Conservation (phyloP, 192 early-diverging fungal genomes). For the Coemansia aciculifera region DNA sequence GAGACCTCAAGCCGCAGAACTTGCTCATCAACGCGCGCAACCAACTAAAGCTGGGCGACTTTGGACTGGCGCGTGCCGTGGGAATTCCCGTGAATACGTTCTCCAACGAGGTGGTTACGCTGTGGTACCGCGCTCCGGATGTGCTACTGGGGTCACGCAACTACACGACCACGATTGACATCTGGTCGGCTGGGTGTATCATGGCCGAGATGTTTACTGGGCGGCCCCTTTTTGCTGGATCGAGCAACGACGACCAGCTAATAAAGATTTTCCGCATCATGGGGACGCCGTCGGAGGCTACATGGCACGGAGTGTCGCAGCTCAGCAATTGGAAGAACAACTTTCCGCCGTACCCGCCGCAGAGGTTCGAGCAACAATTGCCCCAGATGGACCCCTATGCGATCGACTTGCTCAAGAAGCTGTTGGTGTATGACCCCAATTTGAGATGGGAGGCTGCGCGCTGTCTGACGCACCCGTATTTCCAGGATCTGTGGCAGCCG, state of each 20-base stretch:
- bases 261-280: conserved; percentile 76
- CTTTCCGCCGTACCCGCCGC: conserved; percentile 65
- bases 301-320: conserved; percentile 72
- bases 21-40: conserved; percentile 77
- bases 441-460: conserved; percentile 40
- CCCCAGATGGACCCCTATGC: conserved; percentile 76
- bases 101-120: conserved; percentile 97
- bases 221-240: conserved; percentile 78
- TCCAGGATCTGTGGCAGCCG: conserved; percentile 50
- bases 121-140: conserved; percentile 98
- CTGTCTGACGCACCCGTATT: conserved; percentile 46
- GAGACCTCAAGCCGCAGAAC: conserved; percentile 87
- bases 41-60: conserved; percentile 82
- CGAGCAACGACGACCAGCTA: conserved; percentile 79
- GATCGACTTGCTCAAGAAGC: conserved; percentile 71
- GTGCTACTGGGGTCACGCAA: conserved; percentile 93
- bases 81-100: conserved; percentile 91
- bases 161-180: conserved; percentile 95
- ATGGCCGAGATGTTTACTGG: conserved; percentile 92
- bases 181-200: conserved; percentile 98
- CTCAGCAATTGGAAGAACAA: conserved; percentile 71
- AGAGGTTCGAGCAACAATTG: conserved; percentile 63
- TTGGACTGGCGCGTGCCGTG: conserved; percentile 80
- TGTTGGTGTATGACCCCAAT: conserved; percentile 73
- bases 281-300: conserved; percentile 75